Percentiles rank a stretch among this genome's conserved stretches.
Conservation (phyloP, 2,329 filamentous ascomycete species). For the Elsinoe batatas region DNA sequence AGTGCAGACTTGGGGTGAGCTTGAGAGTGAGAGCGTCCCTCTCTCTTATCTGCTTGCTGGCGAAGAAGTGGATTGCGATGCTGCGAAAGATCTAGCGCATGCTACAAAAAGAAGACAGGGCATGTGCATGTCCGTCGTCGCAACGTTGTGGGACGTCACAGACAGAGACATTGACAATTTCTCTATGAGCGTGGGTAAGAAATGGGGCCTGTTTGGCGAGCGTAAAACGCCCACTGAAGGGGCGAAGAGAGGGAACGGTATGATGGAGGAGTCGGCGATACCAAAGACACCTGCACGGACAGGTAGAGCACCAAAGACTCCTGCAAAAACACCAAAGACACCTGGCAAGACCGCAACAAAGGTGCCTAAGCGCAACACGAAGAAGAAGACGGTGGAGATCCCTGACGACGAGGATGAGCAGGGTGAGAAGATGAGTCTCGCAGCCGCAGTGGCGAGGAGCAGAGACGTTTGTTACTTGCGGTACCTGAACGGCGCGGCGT, state of each 20-base stretch:
- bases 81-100: not conserved
- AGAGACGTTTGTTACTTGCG: conserved; percentile 72
- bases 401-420: conserved; percentile 20
- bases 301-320: conserved; percentile 22
- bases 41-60: conserved; percentile 88
- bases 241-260: conserved; percentile 21
- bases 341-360: conserved; percentile 24
- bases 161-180: conserved; percentile 96
- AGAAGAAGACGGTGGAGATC: conserved; percentile 22
- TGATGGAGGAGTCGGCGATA: conserved; percentile 18
- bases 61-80: conserved; percentile 26
- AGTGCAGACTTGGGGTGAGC: conserved; percentile 70
- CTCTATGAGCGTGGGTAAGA: conserved; percentile 65
- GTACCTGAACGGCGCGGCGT: conserved; percentile 88
- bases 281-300: conserved; percentile 24
- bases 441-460: conserved; percentile 70
- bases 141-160: conserved; percentile 95
- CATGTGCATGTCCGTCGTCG: conserved; percentile 61
- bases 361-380: conserved; percentile 23
- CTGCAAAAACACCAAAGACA: conserved; percentile 24
- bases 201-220: conserved; percentile 61
- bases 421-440: conserved; percentile 43
- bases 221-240: not conserved
- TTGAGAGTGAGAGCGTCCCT: conserved; percentile 83
- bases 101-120: conserved; percentile 15